Conservation (phyloP, 306 rosid species). For the Rubus idaeus region DNA sequence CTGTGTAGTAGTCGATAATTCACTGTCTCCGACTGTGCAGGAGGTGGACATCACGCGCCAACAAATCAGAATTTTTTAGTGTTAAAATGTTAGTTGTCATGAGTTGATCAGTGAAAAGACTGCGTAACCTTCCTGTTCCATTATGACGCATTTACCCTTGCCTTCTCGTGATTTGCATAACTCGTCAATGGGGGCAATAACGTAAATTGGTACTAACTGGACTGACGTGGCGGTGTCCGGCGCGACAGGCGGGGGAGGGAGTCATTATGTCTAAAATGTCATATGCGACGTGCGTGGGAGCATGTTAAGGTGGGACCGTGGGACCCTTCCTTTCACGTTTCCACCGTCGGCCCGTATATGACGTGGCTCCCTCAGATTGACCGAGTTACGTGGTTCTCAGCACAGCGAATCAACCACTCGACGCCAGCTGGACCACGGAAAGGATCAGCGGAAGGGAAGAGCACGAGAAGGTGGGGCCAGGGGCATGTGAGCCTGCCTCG, state of each 20-base stretch:
- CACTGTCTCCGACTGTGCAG: too few species aligned
- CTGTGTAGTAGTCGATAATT: neutral
- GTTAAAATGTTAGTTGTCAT: constrained; percentile 3
- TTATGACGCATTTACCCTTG: neutral
- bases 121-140: neutral
- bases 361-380: constrained; percentile 42
- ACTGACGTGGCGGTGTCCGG: constrained; percentile 34
- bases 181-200: neutral
- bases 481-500: constrained; percentile 57
- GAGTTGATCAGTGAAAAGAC: constrained; percentile 24
- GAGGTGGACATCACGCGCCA: neutral
- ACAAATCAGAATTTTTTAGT: neutral
- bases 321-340: constrained; percentile 49
- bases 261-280: neutral
- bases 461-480: constrained; percentile 39
- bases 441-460: neutral
- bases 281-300: constrained; percentile 37
- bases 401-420: constrained; percentile 25
- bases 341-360: constrained; percentile 34
- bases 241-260: constrained; percentile 31
- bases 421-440: constrained; percentile 27
- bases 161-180: rapidly evolving
- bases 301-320: constrained; percentile 46
- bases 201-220: neutral
- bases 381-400: constrained; percentile 39